Base-by-base conservation (phyloP, 139 green algal species). In the Volvox africanus region DNA sequence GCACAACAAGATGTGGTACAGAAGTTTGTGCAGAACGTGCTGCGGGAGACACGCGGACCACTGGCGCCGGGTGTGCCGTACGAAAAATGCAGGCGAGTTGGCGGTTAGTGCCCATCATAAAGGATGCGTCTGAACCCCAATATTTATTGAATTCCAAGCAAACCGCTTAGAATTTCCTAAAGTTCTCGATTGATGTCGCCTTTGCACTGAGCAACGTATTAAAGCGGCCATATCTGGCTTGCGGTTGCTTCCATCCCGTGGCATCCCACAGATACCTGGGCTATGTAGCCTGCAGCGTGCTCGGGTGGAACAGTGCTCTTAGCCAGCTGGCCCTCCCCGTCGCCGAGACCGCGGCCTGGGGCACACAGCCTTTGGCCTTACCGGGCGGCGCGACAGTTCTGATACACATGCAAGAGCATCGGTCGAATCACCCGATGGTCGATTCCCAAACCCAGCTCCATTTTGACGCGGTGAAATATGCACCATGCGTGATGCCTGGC, bases 21-120 rank as follows among this genome's bases (percentile, higher is more conserved):
- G 69, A 83, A 75, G 69, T 90, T 90, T 44, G 86, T 90, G 71
- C 50, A 76, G 30, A 90, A 90, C 86, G 86, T 90, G 37, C 86
- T 90, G 86, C 86, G 86, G 30, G 86, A 83, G 50, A 83, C 26
- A 0, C 86, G 86, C 20, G 86, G 86, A 32, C 86, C 86, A 32
- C 86, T 90, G 71, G 86, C 86, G 30, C 86, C 86, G 30, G 86
- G 73, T 22, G 61, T 90, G 0, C 20, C 44, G n/a, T 75, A 90
- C 50, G 71, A 83, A 50, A 77, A 61, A 75, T 90, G 62, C 86
- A 90, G 21, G 86, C 80, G 73, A 36, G 86, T 67, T 0, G 5
- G 28, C 28, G 26, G 28, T 19, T 33, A 19, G 73, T 32, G 24
- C 22, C 44, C 44, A 55, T 55, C 44, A 55, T 5, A 55, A 9